Conservation (phyloP, 345 rosid genomes). For the Brassica incana region DNA sequence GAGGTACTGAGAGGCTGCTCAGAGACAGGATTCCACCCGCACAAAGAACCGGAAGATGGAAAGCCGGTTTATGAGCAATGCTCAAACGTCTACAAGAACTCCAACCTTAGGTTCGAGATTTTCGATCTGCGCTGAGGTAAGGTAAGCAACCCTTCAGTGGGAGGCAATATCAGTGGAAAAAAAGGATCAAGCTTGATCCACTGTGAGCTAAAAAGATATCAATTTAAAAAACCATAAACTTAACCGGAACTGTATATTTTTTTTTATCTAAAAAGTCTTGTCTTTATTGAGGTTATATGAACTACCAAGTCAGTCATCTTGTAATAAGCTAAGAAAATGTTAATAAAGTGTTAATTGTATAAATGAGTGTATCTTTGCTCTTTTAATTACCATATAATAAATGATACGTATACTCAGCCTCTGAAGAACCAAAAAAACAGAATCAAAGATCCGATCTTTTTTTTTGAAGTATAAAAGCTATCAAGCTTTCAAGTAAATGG, state of each 20-base stretch:
- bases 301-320: background rate
- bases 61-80: conserved; percentile 68
- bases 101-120: conserved; percentile 85
- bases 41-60: conserved; percentile 73
- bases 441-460: conserved; percentile 24
- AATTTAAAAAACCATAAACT: conserved; percentile 5
- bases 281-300: conserved; percentile 10
- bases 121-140: conserved; percentile 71
- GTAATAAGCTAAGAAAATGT: background rate
- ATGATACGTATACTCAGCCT: no score
- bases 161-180: background rate
- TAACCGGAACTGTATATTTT: conserved; percentile 1
- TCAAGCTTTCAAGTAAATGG: conserved; percentile 16
- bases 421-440: conserved; percentile 21
- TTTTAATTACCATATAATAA: background rate
- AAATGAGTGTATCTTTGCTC: background rate
- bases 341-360: background rate
- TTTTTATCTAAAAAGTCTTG: background rate
- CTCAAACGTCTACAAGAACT: conserved; percentile 75
- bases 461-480: conserved; percentile 12
- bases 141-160: background rate
- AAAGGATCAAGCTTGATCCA: conserved; percentile 20
- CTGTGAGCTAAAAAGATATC: conserved; percentile 11
- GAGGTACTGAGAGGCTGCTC: conserved; percentile 59
- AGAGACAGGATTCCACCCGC: conserved; percentile 74